Evolutionary conservation across 495 filamentous ascomycete species (phyloP), one percentile per base, ranked within the genome.

Genomic region (Hypoxylon fuscum): DNA sequence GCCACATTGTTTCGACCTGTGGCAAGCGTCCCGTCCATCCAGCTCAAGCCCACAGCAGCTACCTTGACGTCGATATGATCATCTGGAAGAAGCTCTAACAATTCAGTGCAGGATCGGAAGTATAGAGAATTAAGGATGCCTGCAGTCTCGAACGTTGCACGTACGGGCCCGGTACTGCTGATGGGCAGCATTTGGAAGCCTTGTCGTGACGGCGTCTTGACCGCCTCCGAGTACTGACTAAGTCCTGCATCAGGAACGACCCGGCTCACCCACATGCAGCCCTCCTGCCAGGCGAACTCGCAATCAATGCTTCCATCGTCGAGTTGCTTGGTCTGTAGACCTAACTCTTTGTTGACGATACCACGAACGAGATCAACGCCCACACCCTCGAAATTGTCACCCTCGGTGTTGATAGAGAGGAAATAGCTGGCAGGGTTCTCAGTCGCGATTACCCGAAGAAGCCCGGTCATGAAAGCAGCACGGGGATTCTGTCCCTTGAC

Each of bases 61-160:
- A 74, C 56, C 44, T 71, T 48, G 18, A 83, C 58, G n/a, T 81
- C 72, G 37, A 83, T 68, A 9, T 59, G 40, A 20, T 49, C 61
- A 3, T 14, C 15, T 1, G 56, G 61, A 9, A 68, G 45, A 2
- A 58, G 21, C 15, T 31, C 12, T 11, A 15, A 47, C 1, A 42
- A 15, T 5, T 63, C 60, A 2, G n/a, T 18, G 27, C 66, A 54
- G 7, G 59, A 51, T 17, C 23, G 11, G 29, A 69, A 74, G 27
- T 68, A 65, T 7, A 76, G 14, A 0, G 53, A 68, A 15, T 46
- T 57, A 3, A 70, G 58, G 11, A 64, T 9, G 8, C 71, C 69
- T 0, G 61, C 38, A 5, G 47, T 64, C 15, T 50, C 55, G n/a
- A 72, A 59, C 5, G 17, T 43, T 11, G 64, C 59, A 0, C 49